Evolutionary conservation across 2,329 filamentous ascomycete species (phyloP), one percentile per base, ranked within the genome.

Genomic region (Cladosporium colombiae): DNA sequence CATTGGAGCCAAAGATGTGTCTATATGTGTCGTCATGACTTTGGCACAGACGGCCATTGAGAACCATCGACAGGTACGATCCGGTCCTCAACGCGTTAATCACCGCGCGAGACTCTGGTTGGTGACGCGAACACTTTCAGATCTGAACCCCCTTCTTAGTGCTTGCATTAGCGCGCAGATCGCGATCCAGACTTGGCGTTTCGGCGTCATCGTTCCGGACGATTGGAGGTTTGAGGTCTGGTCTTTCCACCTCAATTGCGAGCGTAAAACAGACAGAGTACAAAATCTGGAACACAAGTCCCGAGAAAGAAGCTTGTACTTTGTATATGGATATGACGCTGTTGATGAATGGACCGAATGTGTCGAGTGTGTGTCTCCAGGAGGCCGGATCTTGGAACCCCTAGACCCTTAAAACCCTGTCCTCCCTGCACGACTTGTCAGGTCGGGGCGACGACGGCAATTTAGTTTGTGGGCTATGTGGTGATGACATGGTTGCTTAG

Each of bases 61-160:
- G 23, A 35, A 21, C 55, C 55, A 57, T 40, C 33, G 33, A 25
- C 31, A 62, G 59, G 59, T 52, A 62, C 46, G 59, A 62, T 52
- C 59, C 53, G 21, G 14, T 5, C 21, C 14, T n/a, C 2, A 33
- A 57, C 55, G 55, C 55, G 31, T 37, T 57, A 23, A 37, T 35
- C 29, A 57, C 31, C 31, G n/a, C 33, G 29, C 21, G 27, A 57
- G 53, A 52, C 23, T 27, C 21, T 33, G 10, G 31, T 25, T 62
- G 59, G 59, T 62, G 59, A 62, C 59, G 59, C 59, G 59, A 53
- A 62, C 46, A 62, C 59, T 27, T 46, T 46, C 27, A 52, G 46
- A 52, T 52, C 44, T 37, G 46, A 62, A 21, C 40, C 21, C 46
- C 27, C 35, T 31, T 14, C 29, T 53, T 62, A 62, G 59, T 62